Evolutionary conservation across 2,329 filamentous ascomycete species (phyloP), one percentile per base, ranked within the genome.

Genomic region (Aureobasidium subglaciale): DNA sequence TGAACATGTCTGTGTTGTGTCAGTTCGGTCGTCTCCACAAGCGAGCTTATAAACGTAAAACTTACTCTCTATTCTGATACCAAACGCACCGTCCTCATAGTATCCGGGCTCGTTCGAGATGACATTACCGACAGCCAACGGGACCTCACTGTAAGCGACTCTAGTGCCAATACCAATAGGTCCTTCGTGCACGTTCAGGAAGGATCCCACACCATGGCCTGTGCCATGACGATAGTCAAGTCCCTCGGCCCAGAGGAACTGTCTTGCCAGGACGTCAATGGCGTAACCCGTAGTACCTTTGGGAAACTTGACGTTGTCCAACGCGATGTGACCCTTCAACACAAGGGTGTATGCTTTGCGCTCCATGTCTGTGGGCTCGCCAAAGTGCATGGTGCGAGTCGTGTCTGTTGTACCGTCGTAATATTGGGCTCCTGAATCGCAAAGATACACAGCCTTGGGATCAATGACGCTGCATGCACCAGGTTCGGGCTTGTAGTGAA

Each of bases 381-480:
- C 89, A 68, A 97, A 97, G 67, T 99, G 93, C 35, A 96, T 76
- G 0, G 93, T 99, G 38, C 93, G 81, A 5, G 93, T 99, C 0
- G 90, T 95, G 67, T 99, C 93, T 0, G 93, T 99, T 0, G 93
- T 99, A 56, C 93, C 93, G 68, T 99, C 93, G 2, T 87, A 78
- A 65, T 92, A 99, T 70, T 99, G 93, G n/a, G 88, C 93, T 20
- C 93, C 93, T 20, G 93, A 97, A 71, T 99, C 93, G 68, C 93
- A 99, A 2, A 99, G 82, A 66, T 99, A 99, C 57, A 99, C 83
- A 13, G 85, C 84, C 6, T 84, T 83, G 0, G 90, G 89, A 62
- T 99, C 90, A 63, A 99, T 90, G 25, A 81, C 75, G 8, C 90
- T 82, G 71, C 92, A 97, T 60, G 79, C 86, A 18, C 87, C 90